Percentiles rank a stretch among this genome's conserved stretches.
phyloP scores from a whole-genome alignment of 2,329 filamentous ascomycete genomes.

The Claviceps fusiformis region DNA sequence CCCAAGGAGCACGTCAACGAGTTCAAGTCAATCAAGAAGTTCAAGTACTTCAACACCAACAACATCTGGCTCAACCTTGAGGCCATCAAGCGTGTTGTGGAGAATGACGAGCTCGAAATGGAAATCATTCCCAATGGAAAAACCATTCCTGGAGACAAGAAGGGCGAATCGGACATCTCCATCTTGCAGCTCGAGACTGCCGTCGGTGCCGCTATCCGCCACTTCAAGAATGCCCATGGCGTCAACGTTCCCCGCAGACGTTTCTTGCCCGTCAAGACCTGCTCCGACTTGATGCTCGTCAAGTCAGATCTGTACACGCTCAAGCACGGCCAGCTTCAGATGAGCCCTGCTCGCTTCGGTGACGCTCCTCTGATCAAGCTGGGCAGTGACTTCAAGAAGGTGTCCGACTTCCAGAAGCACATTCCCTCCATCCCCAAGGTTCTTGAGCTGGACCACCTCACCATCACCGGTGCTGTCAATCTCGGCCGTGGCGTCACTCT shows the following conservation, averaged over 20 bases:
- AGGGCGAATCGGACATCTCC: constrained; percentile 95
- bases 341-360: constrained; percentile 92
- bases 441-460: constrained; percentile 84
- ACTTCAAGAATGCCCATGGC: constrained; percentile 97
- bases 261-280: constrained; percentile 99
- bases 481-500: constrained; percentile 88
- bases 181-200: constrained; percentile 98
- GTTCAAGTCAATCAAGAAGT: constrained; percentile 99
- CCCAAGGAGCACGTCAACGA: constrained; percentile 99
- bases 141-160: constrained; percentile 96
- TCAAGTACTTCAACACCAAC: constrained; percentile 99
- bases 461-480: constrained; percentile 95
- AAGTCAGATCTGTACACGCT: constrained; percentile 98
- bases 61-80: constrained; percentile 99
- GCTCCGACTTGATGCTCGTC: constrained; percentile 98
- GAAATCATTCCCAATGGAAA: constrained; percentile 99
- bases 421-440: constrained; percentile 83
- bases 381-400: constrained; percentile 99
- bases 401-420: constrained; percentile 86
- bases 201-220: constrained; percentile 93
- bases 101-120: constrained; percentile 97
- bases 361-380: constrained; percentile 98
- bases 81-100: constrained; percentile 95
- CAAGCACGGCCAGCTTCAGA: constrained; percentile 94
- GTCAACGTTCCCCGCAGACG: constrained; percentile 96